A percentile compares a stretch with the other conserved stretches of the same genome.
phyloP scores from a whole-genome alignment of 2,329 filamentous ascomycete genomes.

The Allantophomopsis cytisporea region DNA sequence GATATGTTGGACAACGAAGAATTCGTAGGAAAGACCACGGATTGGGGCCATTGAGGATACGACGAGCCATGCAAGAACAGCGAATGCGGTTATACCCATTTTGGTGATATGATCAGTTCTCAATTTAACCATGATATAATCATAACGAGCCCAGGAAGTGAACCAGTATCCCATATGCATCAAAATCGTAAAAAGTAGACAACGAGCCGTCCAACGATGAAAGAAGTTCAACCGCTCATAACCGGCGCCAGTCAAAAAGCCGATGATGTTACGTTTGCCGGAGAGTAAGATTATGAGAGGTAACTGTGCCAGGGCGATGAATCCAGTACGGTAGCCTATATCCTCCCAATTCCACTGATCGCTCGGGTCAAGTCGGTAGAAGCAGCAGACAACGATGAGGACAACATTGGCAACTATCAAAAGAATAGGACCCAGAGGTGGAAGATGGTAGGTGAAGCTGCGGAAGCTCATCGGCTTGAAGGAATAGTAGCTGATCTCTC shows the following conservation, averaged over 20 bases:
- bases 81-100: constrained; percentile 36
- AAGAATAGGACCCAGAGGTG: constrained; percentile 23
- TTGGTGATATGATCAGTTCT: constrained; percentile 31
- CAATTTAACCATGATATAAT: constrained; percentile 33
- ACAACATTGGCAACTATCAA: constrained; percentile 31
- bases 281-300: constrained; percentile 49
- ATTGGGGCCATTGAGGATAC: constrained; percentile 34
- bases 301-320: constrained; percentile 52
- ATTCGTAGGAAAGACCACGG: constrained; percentile 32
- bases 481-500: constrained; percentile 36
- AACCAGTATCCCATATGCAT: constrained; percentile 42
- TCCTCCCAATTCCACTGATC: constrained; percentile 36
- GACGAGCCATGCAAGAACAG: constrained; percentile 34
- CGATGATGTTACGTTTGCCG: constrained; percentile 45
- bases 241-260: constrained; percentile 49
- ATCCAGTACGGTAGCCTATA: constrained; percentile 47
- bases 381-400: constrained; percentile 36
- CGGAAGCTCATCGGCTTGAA: constrained; percentile 18
- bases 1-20: constrained; percentile 39
- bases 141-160: constrained; percentile 32
- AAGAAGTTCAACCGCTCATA: constrained; percentile 54
- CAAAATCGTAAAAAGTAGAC: constrained; percentile 34
- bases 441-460: constrained; percentile 18
- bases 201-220: constrained; percentile 43
- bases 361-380: constrained; percentile 36